Evolutionary conservation across 2,329 filamentous ascomycete genomes (phyloP).

Genomic region (Ambrosiella xylebori): DNA sequence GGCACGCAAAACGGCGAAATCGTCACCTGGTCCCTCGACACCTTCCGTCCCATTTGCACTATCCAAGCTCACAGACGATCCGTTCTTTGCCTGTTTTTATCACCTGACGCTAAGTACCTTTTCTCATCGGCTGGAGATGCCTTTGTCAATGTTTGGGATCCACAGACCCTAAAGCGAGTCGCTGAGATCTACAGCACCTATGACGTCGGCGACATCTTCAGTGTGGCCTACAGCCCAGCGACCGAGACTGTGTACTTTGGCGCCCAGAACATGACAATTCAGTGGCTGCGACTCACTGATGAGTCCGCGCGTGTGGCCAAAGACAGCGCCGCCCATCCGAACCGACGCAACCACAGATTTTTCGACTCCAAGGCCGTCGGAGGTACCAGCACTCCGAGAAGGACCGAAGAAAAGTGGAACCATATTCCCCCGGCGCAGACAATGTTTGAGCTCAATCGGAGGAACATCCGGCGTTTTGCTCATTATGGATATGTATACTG

Average conservation of each 20-base stretch:
- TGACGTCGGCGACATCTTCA: slow-evolving; percentile 91
- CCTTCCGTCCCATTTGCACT: slow-evolving; percentile 61
- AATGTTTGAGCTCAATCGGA: slow-evolving; percentile 63
- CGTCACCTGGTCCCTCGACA: slow-evolving; percentile 74
- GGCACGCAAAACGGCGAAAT: slow-evolving; percentile 91
- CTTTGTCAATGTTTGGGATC: slow-evolving; percentile 86
- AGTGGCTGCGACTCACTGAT: slow-evolving; percentile 70
- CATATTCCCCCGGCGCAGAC: slow-evolving; percentile 35
- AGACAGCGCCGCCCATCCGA: slow-evolving; percentile 52
- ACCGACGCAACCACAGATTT: slow-evolving; percentile 67
- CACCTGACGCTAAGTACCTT: slow-evolving; percentile 54
- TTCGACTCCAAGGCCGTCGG: slow-evolving; percentile 83
- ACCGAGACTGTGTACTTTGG: slow-evolving; percentile 77
- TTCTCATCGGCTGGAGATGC: slow-evolving; percentile 91
- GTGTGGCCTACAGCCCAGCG: slow-evolving; percentile 68
- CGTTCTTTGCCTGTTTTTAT: slow-evolving; percentile 70
- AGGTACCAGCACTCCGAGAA: slow-evolving; percentile 59
- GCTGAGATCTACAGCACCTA: slow-evolving; percentile 88
- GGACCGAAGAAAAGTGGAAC: slow-evolving; percentile 41
- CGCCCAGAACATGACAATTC: slow-evolving; percentile 84
- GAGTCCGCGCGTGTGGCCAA: slow-evolving; percentile 40
- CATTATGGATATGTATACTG: slow-evolving; percentile 94
- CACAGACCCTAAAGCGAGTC: slow-evolving; percentile 53
- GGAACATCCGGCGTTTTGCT: slow-evolving; percentile 72
- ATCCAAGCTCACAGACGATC: slow-evolving; percentile 85